phyloP scores from a whole-genome alignment of 1,284 basidiomycete genomes.

The Microbotryomycetes sp. region DNA sequence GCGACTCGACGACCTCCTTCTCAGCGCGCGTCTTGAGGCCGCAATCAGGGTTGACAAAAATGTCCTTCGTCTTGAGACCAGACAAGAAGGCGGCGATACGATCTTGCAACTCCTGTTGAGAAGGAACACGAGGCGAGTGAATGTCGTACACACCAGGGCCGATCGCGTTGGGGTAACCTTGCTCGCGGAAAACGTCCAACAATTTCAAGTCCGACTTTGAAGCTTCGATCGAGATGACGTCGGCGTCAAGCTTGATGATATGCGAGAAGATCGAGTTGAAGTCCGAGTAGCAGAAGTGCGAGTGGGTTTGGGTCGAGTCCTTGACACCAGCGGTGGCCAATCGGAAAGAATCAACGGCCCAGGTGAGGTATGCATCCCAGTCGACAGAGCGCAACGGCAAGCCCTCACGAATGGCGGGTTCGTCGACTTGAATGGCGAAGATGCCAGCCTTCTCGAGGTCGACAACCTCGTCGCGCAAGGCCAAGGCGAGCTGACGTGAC shows the following conservation, averaged over 20 bases:
- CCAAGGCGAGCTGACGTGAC: conserved; percentile 95
- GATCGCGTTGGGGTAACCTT: conserved; percentile 96
- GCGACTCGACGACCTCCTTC: conserved; percentile 86
- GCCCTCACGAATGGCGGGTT: conserved; percentile 99
- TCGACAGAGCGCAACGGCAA: conserved; percentile 88
- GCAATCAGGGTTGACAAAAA: conserved; percentile 86
- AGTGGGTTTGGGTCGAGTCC: conserved; percentile 89
- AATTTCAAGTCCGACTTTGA: conserved; percentile 98
- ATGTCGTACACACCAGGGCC: conserved; percentile 83
- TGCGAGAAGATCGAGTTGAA: conserved; percentile 98
- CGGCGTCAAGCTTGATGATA: conserved; percentile 94
- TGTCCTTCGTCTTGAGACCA: conserved; percentile 30
- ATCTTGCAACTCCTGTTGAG: conserved; percentile 88
- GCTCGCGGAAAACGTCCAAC: conserved; percentile 87
- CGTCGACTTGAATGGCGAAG: conserved; percentile 97
- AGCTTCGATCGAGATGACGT: conserved; percentile 99
- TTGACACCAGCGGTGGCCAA: conserved; percentile 88
- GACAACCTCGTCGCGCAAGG: conserved; percentile 95
- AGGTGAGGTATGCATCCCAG: conserved; percentile 89
- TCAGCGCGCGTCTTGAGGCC: conserved; percentile 64
- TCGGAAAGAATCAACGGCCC: conserved; percentile 98
- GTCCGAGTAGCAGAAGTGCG: conserved; percentile 79
- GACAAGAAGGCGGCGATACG: conserved; percentile 69
- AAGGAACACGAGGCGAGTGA: conserved; percentile 97
- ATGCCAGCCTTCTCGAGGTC: conserved; percentile 98